Conservation (phyloP, 2,329 filamentous ascomycete genomes). For the Penicillium freii region DNA sequence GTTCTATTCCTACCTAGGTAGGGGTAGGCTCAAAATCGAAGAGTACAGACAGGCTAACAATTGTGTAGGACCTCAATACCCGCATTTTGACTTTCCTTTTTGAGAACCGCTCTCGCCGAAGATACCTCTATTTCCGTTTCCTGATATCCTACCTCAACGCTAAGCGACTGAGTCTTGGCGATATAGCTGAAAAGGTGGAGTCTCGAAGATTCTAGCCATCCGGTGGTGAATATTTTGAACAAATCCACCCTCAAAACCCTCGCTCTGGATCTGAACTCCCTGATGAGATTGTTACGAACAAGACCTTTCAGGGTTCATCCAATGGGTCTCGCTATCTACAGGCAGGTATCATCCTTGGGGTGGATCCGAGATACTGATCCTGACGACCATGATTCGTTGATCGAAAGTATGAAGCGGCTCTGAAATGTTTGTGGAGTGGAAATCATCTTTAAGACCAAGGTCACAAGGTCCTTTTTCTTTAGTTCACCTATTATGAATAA, state of each 20-base stretch:
- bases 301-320: slow-evolving; percentile 3
- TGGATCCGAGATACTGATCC: not conserved
- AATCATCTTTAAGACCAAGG: not conserved
- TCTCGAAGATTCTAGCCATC: slow-evolving; percentile 12
- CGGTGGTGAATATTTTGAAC: slow-evolving; percentile 8
- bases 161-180: not conserved
- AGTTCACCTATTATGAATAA: not conserved
- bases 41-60: not conserved
- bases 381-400: not conserved
- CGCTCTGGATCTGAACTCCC: slow-evolving; percentile 13
- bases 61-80: slow-evolving; percentile 17
- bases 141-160: slow-evolving; percentile 18
- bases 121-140: slow-evolving; percentile 25
- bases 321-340: not conserved
- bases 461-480: not conserved
- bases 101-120: slow-evolving; percentile 15
- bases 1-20: not conserved
- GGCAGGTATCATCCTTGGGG: slow-evolving; percentile 5
- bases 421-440: slow-evolving; percentile 1
- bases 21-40: not conserved
- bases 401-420: not conserved
- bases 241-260: slow-evolving; percentile 10
- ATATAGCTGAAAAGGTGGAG: slow-evolving; percentile 4
- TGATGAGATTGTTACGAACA: slow-evolving; percentile 1
- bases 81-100: slow-evolving; percentile 15